A percentile compares a stretch with the other conserved stretches of the same genome.
Evolutionary conservation across 257 asterid species (phyloP).

Genomic region (Solanum sparsipilum): DNA sequence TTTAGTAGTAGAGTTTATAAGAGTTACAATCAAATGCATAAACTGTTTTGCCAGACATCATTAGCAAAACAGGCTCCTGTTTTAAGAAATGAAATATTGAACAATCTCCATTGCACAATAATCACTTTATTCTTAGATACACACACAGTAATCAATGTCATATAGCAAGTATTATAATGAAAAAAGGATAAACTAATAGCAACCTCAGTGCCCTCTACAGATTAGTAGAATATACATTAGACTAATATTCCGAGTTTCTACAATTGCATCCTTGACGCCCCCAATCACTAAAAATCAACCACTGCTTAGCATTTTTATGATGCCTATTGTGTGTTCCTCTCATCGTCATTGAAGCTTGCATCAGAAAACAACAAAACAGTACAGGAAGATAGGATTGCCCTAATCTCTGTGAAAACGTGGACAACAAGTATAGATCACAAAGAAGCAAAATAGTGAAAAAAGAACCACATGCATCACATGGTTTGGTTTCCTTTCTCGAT

Average conservation of each 20-base stretch:
- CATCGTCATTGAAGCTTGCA: not conserved
- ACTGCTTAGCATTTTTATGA: not conserved
- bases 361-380: not conserved
- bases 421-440: slow-evolving; percentile 46
- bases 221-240: not conserved
- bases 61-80: not conserved
- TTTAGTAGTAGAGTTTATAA: not conserved
- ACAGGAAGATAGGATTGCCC: not conserved
- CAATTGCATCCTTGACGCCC: not conserved
- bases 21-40: not conserved
- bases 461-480: slow-evolving; percentile 79
- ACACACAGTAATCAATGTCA: not conserved
- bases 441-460: slow-evolving; percentile 60
- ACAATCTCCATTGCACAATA: not conserved
- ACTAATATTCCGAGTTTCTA: not conserved
- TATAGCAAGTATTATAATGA: not conserved
- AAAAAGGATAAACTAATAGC: not conserved
- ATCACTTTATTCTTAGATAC: not conserved
- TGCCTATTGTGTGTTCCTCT: not conserved
- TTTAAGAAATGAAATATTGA: not conserved
- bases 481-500: slow-evolving; percentile 64
- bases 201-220: not conserved
- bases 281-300: not conserved
- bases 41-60: not conserved
- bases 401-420: slow-evolving; percentile 54